A percentile compares a stretch with the other conserved stretches of the same genome.
Evolutionary conservation across 2,329 filamentous ascomycete species (phyloP).

Genomic region (Hawksworthiomyces lignivorus): DNA sequence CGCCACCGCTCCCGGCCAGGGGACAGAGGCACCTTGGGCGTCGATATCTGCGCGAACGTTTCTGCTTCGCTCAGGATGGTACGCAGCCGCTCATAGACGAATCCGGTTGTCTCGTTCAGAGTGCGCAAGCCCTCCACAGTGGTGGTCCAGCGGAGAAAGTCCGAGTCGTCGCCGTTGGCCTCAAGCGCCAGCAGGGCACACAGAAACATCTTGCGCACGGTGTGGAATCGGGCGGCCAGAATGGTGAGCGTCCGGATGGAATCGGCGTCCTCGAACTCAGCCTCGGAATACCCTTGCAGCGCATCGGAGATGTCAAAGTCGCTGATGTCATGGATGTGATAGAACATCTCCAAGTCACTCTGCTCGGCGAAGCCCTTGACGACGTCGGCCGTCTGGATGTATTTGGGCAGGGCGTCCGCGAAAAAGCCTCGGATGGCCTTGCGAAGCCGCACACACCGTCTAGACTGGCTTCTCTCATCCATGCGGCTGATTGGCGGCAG

Average conservation of each 20-base stretch:
- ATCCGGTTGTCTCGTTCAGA: slow-evolving; percentile 53
- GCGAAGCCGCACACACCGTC: slow-evolving; percentile 74
- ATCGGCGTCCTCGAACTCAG: slow-evolving; percentile 67
- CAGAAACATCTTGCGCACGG: slow-evolving; percentile 74
- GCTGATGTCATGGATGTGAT: slow-evolving; percentile 79
- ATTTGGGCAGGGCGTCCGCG: slow-evolving; percentile 60
- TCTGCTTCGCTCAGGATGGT: slow-evolving; percentile 72
- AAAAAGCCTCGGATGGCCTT: slow-evolving; percentile 66
- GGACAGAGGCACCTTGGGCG: slow-evolving; percentile 54
- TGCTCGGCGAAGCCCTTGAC: slow-evolving; percentile 70
- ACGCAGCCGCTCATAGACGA: slow-evolving; percentile 58
- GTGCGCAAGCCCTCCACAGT: slow-evolving; percentile 67
- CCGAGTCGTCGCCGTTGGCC: slow-evolving; percentile 67
- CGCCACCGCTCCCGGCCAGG: slow-evolving; percentile 78
- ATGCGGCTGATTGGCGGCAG: slow-evolving; percentile 87
- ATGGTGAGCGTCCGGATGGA: slow-evolving; percentile 76
- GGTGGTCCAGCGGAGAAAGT: slow-evolving; percentile 70
- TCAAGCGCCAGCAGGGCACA: slow-evolving; percentile 86
- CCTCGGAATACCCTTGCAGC: slow-evolving; percentile 52
- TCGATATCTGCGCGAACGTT: slow-evolving; percentile 46
- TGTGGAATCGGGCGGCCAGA: slow-evolving; percentile 71
- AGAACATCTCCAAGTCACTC: slow-evolving; percentile 81
- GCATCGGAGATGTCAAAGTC: slow-evolving; percentile 65
- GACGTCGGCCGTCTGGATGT: slow-evolving; percentile 59
- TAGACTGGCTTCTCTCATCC: slow-evolving; percentile 71